These are phyloP conservation scores for Pseudozyma hubeiensis DNA, from an alignment of 1,284 basidiomycete genomes.

Conservation along the genomic window DNA sequence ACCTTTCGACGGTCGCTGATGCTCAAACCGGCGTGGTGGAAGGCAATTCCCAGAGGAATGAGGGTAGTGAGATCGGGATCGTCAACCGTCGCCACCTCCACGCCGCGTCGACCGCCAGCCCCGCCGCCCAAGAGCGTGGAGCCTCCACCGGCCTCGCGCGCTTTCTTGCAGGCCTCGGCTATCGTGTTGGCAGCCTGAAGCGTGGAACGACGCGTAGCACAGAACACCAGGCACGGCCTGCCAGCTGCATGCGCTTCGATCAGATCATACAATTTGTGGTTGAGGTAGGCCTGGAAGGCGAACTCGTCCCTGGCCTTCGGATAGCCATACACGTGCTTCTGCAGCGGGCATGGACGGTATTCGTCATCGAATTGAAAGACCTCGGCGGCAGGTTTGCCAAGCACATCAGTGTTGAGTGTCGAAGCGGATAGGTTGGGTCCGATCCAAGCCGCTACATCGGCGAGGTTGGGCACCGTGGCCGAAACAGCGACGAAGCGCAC, in stretches of 20 bases:
- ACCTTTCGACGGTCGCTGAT: conserved; percentile 77
- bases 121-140: conserved; percentile 4
- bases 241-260: conserved; percentile 49
- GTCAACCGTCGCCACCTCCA: conserved; percentile 32
- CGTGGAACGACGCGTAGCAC: conserved; percentile 71
- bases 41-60: conserved; percentile 76
- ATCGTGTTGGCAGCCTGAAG: conserved; percentile 78
- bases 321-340: conserved; percentile 67
- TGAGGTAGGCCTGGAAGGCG: conserved; percentile 78
- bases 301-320: conserved; percentile 79
- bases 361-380: conserved; percentile 56
- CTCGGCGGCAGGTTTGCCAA: conserved; percentile 15
- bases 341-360: conserved; percentile 56
- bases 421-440: conserved; percentile 67
- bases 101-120: conserved; percentile 9
- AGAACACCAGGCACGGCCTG: conserved; percentile 55
- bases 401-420: background rate
- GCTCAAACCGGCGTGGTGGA: conserved; percentile 87
- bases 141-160: conserved; percentile 28
- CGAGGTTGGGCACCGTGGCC: conserved; percentile 92
- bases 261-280: conserved; percentile 78
- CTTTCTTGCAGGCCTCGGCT: conserved; percentile 74
- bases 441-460: conserved; percentile 90
- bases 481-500: conserved; percentile 89
- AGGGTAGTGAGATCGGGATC: conserved; percentile 40